Evolutionary conservation across 202 grass and related monocot genomes (phyloP).

Genomic region (Schoenoplectus triqueter): DNA sequence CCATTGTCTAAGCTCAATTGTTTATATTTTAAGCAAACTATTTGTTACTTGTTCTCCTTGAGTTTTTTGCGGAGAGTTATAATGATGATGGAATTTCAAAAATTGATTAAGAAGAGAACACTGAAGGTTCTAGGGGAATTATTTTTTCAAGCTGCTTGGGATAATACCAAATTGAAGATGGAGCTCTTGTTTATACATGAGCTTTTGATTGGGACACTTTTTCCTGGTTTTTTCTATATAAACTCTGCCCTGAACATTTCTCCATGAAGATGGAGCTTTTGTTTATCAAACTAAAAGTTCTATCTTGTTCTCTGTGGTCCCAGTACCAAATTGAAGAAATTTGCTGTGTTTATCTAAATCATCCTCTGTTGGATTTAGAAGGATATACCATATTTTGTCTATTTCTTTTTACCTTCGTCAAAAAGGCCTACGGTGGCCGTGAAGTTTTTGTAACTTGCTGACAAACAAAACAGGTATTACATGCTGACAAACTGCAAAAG

Average conservation of each 20-base stretch:
- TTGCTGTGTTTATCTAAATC: not conserved
- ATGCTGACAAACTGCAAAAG: conserved; percentile 2
- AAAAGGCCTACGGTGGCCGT: not conserved
- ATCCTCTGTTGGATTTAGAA: not conserved
- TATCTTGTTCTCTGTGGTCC: not conserved
- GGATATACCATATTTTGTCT: not conserved
- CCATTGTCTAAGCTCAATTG: not conserved
- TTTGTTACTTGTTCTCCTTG: not conserved
- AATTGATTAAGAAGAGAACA: not conserved
- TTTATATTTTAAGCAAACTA: not conserved
- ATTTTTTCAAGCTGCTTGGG: not conserved
- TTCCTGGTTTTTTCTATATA: not conserved
- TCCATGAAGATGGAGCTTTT: not conserved
- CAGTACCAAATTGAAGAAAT: conserved; percentile 11
- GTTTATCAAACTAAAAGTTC: not conserved
- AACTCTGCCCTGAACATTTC: not conserved
- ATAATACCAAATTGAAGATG: not conserved
- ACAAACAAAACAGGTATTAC: not conserved
- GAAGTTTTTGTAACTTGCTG: conserved; percentile 6
- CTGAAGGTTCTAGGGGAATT: not conserved
- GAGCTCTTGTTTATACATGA: too few relatives aligned
- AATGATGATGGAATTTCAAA: not conserved
- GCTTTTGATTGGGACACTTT: not conserved
- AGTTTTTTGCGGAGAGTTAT: not conserved
- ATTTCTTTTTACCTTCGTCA: not conserved